Conservation (phyloP, 805 yeast genomes). For the Yamadazyma takamatsuzukensis region DNA sequence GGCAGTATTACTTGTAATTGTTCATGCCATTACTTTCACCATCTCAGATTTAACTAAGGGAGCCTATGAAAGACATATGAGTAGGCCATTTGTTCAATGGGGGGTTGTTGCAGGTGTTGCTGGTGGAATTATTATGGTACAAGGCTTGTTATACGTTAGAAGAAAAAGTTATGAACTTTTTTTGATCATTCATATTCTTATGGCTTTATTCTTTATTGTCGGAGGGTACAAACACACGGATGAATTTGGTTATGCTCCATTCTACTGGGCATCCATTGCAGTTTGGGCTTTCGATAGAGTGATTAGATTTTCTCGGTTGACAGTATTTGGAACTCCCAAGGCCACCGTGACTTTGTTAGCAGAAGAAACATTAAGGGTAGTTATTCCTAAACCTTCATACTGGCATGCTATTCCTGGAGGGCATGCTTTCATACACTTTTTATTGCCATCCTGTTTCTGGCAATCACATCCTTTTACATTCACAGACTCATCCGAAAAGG, state of each 20-base stretch:
- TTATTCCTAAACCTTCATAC: slow-evolving; percentile 32
- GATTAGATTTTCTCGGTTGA: slow-evolving; percentile 28
- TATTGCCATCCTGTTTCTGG: slow-evolving; percentile 34
- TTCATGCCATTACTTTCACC: slow-evolving; percentile 55
- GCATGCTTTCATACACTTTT: slow-evolving; percentile 37
- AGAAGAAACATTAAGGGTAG: slow-evolving; percentile 36
- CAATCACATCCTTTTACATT: slow-evolving; percentile 44
- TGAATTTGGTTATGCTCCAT: slow-evolving; percentile 23
- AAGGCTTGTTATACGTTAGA: slow-evolving; percentile 51
- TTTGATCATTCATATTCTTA: slow-evolving; percentile 26
- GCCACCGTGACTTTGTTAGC: slow-evolving; percentile 34
- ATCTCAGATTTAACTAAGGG: slow-evolving; percentile 23
- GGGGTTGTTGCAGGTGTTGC: slow-evolving; percentile 27
- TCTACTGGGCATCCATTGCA: slow-evolving; percentile 30
- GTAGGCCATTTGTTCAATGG: slow-evolving; percentile 19
- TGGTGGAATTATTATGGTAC: slow-evolving; percentile 43
- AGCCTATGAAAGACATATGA: slow-evolving; percentile 11
- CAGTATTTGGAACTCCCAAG: slow-evolving; percentile 27
- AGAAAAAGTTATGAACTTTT: slow-evolving; percentile 51
- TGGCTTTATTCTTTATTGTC: slow-evolving; percentile 43
- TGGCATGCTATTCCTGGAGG: slow-evolving; percentile 42
- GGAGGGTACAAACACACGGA: slow-evolving; percentile 55
- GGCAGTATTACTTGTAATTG: slow-evolving; percentile 33
- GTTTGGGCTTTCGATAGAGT: slow-evolving; percentile 37
- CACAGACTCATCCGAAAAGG: slow-evolving; percentile 22